Conservation (phyloP, 805 yeast genomes). For the Cyberlindnera suaveolens region DNA sequence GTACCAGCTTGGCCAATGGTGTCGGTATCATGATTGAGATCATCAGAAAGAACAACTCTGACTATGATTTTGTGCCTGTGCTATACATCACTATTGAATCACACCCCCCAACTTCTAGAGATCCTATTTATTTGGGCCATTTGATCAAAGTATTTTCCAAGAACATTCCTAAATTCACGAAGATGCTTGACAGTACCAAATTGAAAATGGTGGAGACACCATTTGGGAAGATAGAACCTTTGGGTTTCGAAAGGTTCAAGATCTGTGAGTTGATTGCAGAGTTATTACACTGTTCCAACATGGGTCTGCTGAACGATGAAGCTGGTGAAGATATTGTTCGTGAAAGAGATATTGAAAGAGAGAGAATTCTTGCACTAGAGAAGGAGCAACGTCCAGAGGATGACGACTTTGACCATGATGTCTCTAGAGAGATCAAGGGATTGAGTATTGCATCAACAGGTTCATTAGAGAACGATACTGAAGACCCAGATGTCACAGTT, state of each 20-base stretch:
- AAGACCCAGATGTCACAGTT: background rate
- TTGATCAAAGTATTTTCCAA: constrained; percentile 73
- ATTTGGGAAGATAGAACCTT: constrained; percentile 59
- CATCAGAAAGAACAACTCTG: constrained; percentile 92
- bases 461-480: constrained; percentile 6
- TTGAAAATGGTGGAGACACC: constrained; percentile 47
- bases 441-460: constrained; percentile 12
- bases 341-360: constrained; percentile 65
- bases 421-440: constrained; percentile 22
- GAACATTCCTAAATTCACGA: constrained; percentile 63
- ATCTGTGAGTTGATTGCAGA: constrained; percentile 92
- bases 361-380: constrained; percentile 37
- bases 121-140: constrained; percentile 88
- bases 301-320: constrained; percentile 81
- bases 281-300: constrained; percentile 92
- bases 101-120: constrained; percentile 89
- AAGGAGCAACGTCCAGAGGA: constrained; percentile 19
- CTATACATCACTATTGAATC: constrained; percentile 74
- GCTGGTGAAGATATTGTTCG: constrained; percentile 61
- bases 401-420: constrained; percentile 27
- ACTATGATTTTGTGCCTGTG: constrained; percentile 87
- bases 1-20: constrained; percentile 87
- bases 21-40: constrained; percentile 93
- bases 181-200: constrained; percentile 41
- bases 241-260: constrained; percentile 89